Evolutionary conservation across 768 basidiomycete species (phyloP), one percentile per base, ranked within the genome.

Genomic region (Punctularia strigosozonata): DNA sequence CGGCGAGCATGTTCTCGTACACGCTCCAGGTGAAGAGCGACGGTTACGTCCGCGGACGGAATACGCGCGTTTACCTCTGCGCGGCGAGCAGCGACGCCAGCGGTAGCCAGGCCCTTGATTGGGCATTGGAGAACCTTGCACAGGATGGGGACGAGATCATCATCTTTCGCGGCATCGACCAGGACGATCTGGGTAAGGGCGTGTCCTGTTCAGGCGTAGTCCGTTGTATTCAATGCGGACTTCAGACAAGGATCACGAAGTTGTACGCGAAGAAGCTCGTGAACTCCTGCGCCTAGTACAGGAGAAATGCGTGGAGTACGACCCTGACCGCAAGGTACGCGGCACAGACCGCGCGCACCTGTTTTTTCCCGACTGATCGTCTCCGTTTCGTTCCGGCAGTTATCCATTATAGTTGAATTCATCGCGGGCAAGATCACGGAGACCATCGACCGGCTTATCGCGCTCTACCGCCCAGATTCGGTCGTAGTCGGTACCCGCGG

Each of bases 401-500:
- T 98, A 20, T 90, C 85, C 0, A 71, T 99, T 37, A 81, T 95
- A 37, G 77, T 98, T 30, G 94, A 98, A 63, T 91, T 84, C 54
- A 85, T 97, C 36, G 87, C 91, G 0, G 95, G 94, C 23, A 81
- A 79, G 40, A 75, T 94, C 4, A 87, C 89, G 1, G 77, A 83
- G 37, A 87, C 86, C 7, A 79, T 98, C 39, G 88, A 97, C 52
- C 81, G 92, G 37, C 74, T 92, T 43, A 91, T 94, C 46, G 85
- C 88, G 0, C 71, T 95, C 5, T 91, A 94, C 51, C 80, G 85
- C 25, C 89, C 89, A 4, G 90, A 94, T 56, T 82, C 86, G 0
- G 70, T 99, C 38, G 80, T 99, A 12, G 94, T 98, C 21, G 94
- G 95, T 15, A 90, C 87, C 6, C 72, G 85, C 13, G 94, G 89